phyloP scores from a whole-genome alignment of 306 rosid genomes.

The Casuarina equisetifolia region DNA sequence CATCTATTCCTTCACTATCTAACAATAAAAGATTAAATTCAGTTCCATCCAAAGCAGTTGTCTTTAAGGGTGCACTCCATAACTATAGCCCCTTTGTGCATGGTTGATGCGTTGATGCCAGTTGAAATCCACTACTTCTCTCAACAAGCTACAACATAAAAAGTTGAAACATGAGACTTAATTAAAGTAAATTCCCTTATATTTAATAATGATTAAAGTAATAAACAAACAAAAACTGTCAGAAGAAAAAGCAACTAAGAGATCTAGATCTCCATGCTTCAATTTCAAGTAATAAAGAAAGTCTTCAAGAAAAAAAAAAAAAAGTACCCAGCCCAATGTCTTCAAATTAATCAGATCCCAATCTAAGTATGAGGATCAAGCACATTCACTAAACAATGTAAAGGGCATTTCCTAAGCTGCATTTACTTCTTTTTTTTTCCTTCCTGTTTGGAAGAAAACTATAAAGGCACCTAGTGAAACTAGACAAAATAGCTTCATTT shows the following conservation, averaged over 20 bases:
- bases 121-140: slow-evolving; percentile 90
- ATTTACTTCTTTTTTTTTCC: no score
- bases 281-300: not conserved
- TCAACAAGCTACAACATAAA: slow-evolving; percentile 74
- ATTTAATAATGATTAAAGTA: not conserved
- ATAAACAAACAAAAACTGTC: not conserved
- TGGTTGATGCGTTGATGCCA: slow-evolving; percentile 87
- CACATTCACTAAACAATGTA: no score
- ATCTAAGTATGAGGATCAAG: no score
- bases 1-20: slow-evolving; percentile 97
- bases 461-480: no score
- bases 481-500: no score
- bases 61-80: slow-evolving; percentile 92
- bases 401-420: no score
- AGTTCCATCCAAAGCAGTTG: slow-evolving; percentile 93
- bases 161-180: not conserved
- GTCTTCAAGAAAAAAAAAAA: no score
- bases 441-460: no score
- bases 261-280: not conserved
- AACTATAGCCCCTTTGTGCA: slow-evolving; percentile 99
- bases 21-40: slow-evolving; percentile 77
- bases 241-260: not conserved
- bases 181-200: not conserved
- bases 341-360: no score
- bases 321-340: no score